Percentiles rank a stretch among this genome's conserved stretches.
These are phyloP conservation scores for Centrapalus pauciflorus DNA, from an alignment of 129 eudicot genomes.

Conservation along the genomic window DNA sequence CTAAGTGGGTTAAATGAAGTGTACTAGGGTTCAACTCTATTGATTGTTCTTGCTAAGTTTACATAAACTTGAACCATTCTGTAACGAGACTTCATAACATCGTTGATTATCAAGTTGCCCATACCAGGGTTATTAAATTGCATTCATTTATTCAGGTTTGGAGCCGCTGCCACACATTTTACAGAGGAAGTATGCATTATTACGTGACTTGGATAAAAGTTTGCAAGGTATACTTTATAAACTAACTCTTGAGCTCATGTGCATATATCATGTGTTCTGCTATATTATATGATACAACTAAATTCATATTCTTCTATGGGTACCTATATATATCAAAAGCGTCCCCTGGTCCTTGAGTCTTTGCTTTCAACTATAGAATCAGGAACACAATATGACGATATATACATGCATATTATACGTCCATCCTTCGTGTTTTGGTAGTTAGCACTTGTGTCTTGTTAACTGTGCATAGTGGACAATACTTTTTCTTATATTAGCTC, in stretches of 20 bases:
- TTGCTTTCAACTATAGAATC: neutral
- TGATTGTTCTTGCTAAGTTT: neutral
- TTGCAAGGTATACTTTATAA: conserved; percentile 53
- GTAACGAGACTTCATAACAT: neutral
- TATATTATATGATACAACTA: neutral
- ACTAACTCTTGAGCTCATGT: neutral
- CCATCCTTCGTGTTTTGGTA: too few relatives aligned
- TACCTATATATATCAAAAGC: neutral
- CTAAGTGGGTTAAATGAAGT: too few relatives aligned
- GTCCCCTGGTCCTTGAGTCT: neutral
- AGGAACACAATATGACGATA: neutral
- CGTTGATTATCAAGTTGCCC: neutral
- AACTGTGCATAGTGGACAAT: neutral
- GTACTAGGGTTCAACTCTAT: neutral
- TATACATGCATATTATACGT: too few relatives aligned
- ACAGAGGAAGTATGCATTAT: conserved; percentile 74
- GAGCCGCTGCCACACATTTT: conserved; percentile 70
- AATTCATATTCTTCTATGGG: neutral
- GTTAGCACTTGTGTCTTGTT: too few relatives aligned
- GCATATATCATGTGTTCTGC: neutral
- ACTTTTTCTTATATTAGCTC: too few relatives aligned
- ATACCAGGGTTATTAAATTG: neutral
- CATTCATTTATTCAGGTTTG: conserved; percentile 42
- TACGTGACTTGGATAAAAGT: conserved; percentile 86
- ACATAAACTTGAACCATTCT: neutral